Conservation (phyloP, 176 grass and related monocot genomes). For the Cenchrus americanus region DNA sequence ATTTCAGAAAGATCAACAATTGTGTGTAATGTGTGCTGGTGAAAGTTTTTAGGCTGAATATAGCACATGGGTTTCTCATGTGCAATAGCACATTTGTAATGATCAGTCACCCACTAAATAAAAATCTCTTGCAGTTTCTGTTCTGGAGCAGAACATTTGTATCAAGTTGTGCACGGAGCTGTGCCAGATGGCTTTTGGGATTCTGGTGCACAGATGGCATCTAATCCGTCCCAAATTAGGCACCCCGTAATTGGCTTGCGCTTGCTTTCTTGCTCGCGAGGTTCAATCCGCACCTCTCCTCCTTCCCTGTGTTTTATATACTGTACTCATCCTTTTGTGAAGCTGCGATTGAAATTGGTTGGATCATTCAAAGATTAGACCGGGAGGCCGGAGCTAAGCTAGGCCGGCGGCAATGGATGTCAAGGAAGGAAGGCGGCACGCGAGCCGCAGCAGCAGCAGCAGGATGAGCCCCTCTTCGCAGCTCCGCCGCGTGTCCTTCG, state of each 20-base stretch:
- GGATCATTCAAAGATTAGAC: neutral
- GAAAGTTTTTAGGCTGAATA: conserved; percentile 12
- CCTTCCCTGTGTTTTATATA: too few species aligned
- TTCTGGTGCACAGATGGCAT: conserved; percentile 39
- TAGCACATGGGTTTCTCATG: neutral
- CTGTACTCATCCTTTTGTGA: neutral
- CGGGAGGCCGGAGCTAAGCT: neutral
- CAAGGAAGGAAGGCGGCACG: neutral
- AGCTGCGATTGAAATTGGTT: too few species aligned
- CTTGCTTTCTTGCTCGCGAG: neutral
- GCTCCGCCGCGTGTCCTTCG: neutral
- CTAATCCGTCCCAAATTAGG: conserved; percentile 29
- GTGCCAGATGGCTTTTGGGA: conserved; percentile 67
- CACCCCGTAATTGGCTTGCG: neutral
- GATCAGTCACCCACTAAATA: neutral
- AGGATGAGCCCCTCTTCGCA: conserved; percentile 11
- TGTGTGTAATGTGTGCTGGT: neutral
- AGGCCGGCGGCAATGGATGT: neutral
- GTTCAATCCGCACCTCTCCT: neutral
- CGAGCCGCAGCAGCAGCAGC: conserved; percentile 34
- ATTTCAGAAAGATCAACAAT: neutral
- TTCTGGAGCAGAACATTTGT: conserved; percentile 81
- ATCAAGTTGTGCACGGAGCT: conserved; percentile 65
- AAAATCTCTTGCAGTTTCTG: conserved; percentile 59
- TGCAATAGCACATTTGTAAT: conserved; percentile 11